phyloP scores from a whole-genome alignment of 345 rosid species.

The Citrus glauca region DNA sequence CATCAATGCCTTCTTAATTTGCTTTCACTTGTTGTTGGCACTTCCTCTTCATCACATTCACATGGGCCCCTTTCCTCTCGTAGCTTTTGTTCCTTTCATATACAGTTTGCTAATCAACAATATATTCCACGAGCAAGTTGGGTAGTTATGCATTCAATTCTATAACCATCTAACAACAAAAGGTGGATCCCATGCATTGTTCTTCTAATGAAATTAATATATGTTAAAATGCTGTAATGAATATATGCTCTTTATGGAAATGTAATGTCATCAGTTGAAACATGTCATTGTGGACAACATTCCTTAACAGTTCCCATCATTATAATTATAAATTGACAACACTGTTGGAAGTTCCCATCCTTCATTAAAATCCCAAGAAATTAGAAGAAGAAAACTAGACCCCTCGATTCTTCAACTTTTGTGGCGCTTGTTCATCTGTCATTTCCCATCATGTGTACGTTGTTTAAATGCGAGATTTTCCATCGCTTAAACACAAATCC shows the following conservation, averaged over 20 bases:
- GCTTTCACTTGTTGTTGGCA: slow-evolving; percentile 5
- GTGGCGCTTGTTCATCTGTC: slow-evolving; percentile 11
- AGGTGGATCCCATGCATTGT: slow-evolving; percentile 31
- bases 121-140: slow-evolving; percentile 9
- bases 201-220: neutral
- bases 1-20: neutral
- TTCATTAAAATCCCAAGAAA: slow-evolving; percentile 3
- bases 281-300: slow-evolving; percentile 24
- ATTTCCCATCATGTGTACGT: neutral
- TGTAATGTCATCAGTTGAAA: neutral
- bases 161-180: neutral
- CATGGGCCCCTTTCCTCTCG: neutral
- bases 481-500: neutral
- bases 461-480: neutral
- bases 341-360: neutral
- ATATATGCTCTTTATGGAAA: neutral
- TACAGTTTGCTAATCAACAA: neutral
- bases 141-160: slow-evolving; percentile 27
- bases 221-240: too few relatives aligned
- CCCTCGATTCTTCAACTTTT: neutral
- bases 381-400: neutral
- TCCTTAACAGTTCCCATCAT: slow-evolving; percentile 22
- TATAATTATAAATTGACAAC: slow-evolving; percentile 5
- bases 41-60: slow-evolving; percentile 1
- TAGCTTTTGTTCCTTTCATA: neutral